These are phyloP conservation scores for Neurospora pannonica DNA, from an alignment of 495 filamentous ascomycete genomes.

Conservation along the genomic window DNA sequence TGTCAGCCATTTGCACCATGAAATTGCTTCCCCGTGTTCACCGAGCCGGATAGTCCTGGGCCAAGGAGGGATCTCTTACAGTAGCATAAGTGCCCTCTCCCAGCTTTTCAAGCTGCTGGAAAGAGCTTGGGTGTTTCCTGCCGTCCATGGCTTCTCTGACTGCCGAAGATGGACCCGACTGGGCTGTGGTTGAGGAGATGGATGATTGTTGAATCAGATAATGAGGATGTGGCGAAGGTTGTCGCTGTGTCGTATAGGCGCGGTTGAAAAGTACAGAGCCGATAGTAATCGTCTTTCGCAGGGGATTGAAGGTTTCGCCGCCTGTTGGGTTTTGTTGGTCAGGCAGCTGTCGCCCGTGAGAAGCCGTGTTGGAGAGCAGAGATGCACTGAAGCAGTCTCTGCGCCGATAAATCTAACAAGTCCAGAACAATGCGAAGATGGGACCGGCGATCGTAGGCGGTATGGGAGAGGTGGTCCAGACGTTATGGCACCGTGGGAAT, in stretches of 20 bases:
- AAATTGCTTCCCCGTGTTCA: not conserved
- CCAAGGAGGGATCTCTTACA: conserved; percentile 42
- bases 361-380: conserved; percentile 23
- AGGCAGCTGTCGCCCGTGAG: conserved; percentile 14
- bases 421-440: not conserved
- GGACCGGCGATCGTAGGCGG: not conserved
- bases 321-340: conserved; percentile 1
- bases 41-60: not conserved
- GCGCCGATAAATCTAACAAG: conserved; percentile 3
- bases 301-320: not conserved
- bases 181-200: conserved; percentile 3
- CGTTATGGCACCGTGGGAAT: not conserved
- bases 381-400: conserved; percentile 18
- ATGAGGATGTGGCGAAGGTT: conserved; percentile 15
- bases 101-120: conserved; percentile 98
- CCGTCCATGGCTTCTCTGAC: conserved; percentile 58
- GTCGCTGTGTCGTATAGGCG: conserved; percentile 16
- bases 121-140: conserved; percentile 83
- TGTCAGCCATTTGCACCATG: conserved; percentile 1
- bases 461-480: not conserved
- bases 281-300: conserved; percentile 24
- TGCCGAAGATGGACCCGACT: not conserved
- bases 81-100: conserved; percentile 99
- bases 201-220: conserved; percentile 11
- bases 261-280: conserved; percentile 35